Base-by-base conservation (phyloP, 2,329 filamentous ascomycete genomes). In the Lanzia echinophila region DNA sequence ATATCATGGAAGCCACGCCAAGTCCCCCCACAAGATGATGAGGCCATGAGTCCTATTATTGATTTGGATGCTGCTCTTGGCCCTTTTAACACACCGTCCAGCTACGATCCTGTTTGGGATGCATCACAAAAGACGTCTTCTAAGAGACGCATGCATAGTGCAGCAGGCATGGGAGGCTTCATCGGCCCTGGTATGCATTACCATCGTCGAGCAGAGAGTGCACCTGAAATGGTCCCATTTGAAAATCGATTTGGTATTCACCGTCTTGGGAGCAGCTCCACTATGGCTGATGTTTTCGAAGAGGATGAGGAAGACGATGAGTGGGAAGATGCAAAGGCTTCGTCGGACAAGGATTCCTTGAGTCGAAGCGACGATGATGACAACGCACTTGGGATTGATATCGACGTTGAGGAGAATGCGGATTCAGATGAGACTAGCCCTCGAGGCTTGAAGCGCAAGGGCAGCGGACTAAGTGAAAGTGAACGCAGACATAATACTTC, bases 61-160 rank as follows among this genome's bases (percentile, higher is more conserved):
- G 94, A 99, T 69, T 75, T 99, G 41, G 94, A 99, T 71, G 92
- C 91, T 17, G 94, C 92, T 24, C 78, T 97, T 1, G 91, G 90
- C 1, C 90, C 92, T 0, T 95, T 96, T 70, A 94, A 95, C 64
- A 95, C 90, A 0, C 87, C 88, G 24, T 73, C 83, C 2, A 75
- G 74, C 32, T 75, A 76, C 11, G 84, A 83, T 55, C 73, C 79
- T 2, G 82, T 84, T 56, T 87, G 84, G 78, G 83, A 86, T 57
- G 81, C 82, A 2, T 84, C 83, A 7, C 82, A 87, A 60, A 75
- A 75, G 55, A 76, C 77, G n/a, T 78, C 61, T 11, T 75, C 75
- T 43, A 83, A 86, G 63, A 79, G 86, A 59, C 80, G 86, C 55
- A 78, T 94, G 67, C 88, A 94, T 68, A 92, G 88, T 65, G 86